Base-by-base conservation (phyloP, 805 yeast species). In the Candida ipomoeae region DNA sequence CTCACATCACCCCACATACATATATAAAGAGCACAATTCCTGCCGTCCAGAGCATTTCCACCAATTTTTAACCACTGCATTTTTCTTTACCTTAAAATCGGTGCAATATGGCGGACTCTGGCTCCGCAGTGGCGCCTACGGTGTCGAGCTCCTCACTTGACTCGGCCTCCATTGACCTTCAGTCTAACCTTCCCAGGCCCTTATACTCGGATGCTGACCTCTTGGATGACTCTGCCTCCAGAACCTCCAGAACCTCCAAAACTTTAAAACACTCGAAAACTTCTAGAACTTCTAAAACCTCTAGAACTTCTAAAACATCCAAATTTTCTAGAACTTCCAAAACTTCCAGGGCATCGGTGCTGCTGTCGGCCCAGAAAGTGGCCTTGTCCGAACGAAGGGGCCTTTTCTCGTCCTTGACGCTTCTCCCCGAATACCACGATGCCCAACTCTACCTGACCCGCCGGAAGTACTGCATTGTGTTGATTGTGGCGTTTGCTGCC, bases 401-500 rank as follows among this genome's bases (percentile, higher is more conserved):
- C 0, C 52, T 87, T 0, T 61, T 87, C 2, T 68, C 84, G 0
- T 58, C 55, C 3, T 41, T 85, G 1, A 67, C 84, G 0, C 10
- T 85, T 1, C 56, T 84, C 49, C 89, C 91, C 0, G 96, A 89
- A 63, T 84, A 82, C 59, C 78, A 79, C 42, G 89, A 89, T 60
- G 84, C 96, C 1, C 68, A 89, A 50, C 79, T 79, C 14, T 81
- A 84, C 57, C 83, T 89, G 5, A 50, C 56, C 0, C 51, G 52
- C 2, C 61, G 75, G 48, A 87, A 88, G 60, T 60, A 66, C 45
- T 48, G 74, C n/a, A 71, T 89, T 40, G 86, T 87, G 0, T 69
- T 79, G 33, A 70, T 87, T 14, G 81, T 88, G 44, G 91, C 92
- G 0, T 68, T 79, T 51, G 90, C 91, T 6, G 86, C 91, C 1